A percentile compares a stretch with the other conserved stretches of the same genome.
Evolutionary conservation across 257 asterid genomes (phyloP).

Genomic region (Primulina eburnea): DNA sequence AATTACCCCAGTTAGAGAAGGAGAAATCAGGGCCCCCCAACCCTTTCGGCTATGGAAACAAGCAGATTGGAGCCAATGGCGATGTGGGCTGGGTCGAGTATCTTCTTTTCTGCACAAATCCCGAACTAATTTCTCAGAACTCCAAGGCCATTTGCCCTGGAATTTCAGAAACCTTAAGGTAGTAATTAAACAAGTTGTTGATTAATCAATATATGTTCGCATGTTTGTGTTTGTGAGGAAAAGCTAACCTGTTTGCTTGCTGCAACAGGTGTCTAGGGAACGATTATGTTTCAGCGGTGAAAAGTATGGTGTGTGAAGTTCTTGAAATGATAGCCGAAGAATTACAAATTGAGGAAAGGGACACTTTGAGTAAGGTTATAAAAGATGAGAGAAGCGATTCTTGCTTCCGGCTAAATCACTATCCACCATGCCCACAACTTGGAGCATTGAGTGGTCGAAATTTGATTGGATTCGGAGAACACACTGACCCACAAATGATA

Average conservation of each 20-base stretch:
- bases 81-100: constrained; percentile 23
- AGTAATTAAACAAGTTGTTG: neutral
- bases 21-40: constrained; percentile 10
- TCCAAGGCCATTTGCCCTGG: neutral
- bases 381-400: constrained; percentile 18
- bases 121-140: neutral
- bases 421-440: constrained; percentile 19
- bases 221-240: neutral
- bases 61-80: constrained; percentile 21
- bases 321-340: constrained; percentile 19
- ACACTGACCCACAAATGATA: constrained; percentile 23
- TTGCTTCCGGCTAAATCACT: constrained; percentile 20
- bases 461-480: constrained; percentile 20
- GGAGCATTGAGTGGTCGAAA: constrained; percentile 10
- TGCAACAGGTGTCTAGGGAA: constrained; percentile 11
- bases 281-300: constrained; percentile 20
- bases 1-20: constrained; percentile 5
- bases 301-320: constrained; percentile 9
- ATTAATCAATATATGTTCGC: neutral
- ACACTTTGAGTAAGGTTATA: constrained; percentile 6
- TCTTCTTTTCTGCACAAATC: constrained; percentile 12
- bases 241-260: neutral
- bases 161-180: constrained; percentile 4
- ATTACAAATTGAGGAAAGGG: constrained; percentile 11
- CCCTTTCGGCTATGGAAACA: constrained; percentile 21